Evolutionary conservation across 495 filamentous ascomycete species (phyloP).

Genomic region (Penicillium coprophilum): DNA sequence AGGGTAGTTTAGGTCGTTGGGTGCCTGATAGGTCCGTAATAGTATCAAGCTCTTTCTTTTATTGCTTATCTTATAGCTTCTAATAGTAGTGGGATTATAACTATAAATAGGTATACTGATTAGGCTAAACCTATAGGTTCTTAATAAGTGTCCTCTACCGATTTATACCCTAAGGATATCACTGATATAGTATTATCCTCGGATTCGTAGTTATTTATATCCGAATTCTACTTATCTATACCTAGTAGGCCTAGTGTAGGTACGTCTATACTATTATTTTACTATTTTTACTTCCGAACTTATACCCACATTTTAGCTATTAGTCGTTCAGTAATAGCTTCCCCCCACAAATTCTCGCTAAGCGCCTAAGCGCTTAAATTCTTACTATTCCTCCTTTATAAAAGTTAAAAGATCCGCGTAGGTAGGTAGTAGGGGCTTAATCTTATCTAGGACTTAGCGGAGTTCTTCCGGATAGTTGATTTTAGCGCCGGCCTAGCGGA

Average conservation of each 20-base stretch:
- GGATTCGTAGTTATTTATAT: background rate
- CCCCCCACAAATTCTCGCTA: background rate
- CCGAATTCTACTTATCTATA: background rate
- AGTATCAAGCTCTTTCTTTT: too few relatives aligned
- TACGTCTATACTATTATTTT: background rate
- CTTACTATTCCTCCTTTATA: background rate
- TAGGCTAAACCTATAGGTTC: too few relatives aligned
- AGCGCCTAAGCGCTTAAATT: background rate
- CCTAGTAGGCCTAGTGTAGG: background rate
- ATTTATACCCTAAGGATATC: too few relatives aligned
- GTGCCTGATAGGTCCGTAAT: too few relatives aligned
- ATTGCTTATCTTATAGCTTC: too few relatives aligned
- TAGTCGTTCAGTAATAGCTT: background rate
- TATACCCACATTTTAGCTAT: background rate
- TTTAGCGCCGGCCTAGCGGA: fast-evolving
- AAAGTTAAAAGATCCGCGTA: background rate
- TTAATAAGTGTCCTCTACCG: too few relatives aligned
- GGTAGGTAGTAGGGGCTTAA: background rate
- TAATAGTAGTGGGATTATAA: too few relatives aligned
- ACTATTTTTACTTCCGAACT: too few relatives aligned
- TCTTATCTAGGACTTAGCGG: background rate
- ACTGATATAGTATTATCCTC: background rate
- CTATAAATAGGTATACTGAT: too few relatives aligned
- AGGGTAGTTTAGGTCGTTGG: too few relatives aligned
- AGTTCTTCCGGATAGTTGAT: background rate